Evolutionary conservation across 2,329 filamentous ascomycete genomes (phyloP), one percentile per base, ranked within the genome.

Genomic region (Pyricularia grisea): DNA sequence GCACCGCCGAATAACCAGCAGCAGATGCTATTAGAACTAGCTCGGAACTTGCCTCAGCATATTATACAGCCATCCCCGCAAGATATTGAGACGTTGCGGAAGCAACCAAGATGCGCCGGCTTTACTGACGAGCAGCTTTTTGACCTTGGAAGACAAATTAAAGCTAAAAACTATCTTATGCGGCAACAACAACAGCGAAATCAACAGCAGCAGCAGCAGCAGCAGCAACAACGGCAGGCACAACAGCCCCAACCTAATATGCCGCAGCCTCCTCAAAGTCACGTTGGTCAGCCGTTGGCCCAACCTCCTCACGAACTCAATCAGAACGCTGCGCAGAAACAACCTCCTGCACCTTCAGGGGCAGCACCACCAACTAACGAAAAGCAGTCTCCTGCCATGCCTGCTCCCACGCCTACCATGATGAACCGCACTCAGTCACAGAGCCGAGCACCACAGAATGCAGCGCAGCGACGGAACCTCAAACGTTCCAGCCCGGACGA

Each of bases 401-500:
- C 23, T 60, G 27, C n/a, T 25, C 33, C 65, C 7, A 36, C 33
- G 4, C 23, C 65, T 14, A 66, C 65, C n/a, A 17, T 25, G 65
- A 20, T 50, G 27, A 66, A 55, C 23, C 28, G 65, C 23, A 50
- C 65, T 28, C 65, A 27, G 1, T 71, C 79, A 4, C 76, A 76
- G 10, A 74, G 76, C 28, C 86, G 83, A 74, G 82, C 77, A 64
- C 77, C 85, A 7, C 60, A 63, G 64, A 87, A 87, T 4, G 78
- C 78, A 1, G 71, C 79, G 5, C 76, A 76, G 10, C 74, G 77
- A 30, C 86, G 83, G 74, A 82, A 78, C 66, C 77, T 85, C 63
- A 87, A 87, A 77, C 82, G 85, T 0, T 78, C 83, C 4, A 84
- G 78, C 67, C 76, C 79, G 3, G 84, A 86, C 28, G 84, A 86